A percentile compares a stretch with the other conserved stretches of the same genome.
Conservation (phyloP, 2,329 filamentous ascomycete species). For the Bipolaris oryzae region DNA sequence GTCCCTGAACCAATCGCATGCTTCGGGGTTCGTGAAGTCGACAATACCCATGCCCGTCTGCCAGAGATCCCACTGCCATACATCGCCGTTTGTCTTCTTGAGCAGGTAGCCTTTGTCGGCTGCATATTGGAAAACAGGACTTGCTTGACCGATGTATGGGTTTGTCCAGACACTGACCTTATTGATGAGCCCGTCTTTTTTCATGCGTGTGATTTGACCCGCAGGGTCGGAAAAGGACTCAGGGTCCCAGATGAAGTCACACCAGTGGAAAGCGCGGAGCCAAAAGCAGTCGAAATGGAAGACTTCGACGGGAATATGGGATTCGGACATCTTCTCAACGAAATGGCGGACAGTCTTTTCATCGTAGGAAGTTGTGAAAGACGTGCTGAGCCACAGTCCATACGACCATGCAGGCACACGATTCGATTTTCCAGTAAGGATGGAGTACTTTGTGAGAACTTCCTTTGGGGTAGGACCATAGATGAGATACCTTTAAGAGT, state of each 20-base stretch:
- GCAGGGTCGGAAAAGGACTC: constrained; percentile 72
- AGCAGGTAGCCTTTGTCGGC: constrained; percentile 71
- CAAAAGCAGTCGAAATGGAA: constrained; percentile 82
- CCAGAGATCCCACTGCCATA: constrained; percentile 81
- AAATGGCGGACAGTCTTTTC: constrained; percentile 71
- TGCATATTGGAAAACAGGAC: constrained; percentile 68
- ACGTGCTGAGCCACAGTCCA: constrained; percentile 77
- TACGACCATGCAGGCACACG: constrained; percentile 75
- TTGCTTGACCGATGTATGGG: constrained; percentile 73
- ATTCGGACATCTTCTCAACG: constrained; percentile 70
- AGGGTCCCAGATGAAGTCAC: constrained; percentile 73
- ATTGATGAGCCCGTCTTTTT: constrained; percentile 62
- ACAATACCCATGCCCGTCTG: constrained; percentile 77
- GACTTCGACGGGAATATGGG: constrained; percentile 70
- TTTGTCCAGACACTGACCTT: constrained; percentile 80
- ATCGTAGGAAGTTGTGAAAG: constrained; percentile 75
- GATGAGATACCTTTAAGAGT: constrained; percentile 63
- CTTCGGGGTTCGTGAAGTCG: constrained; percentile 75
- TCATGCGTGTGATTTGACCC: constrained; percentile 68
- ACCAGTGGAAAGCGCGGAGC: constrained; percentile 78
- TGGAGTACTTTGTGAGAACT: constrained; percentile 69
- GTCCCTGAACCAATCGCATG: constrained; percentile 67
- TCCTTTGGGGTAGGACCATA: constrained; percentile 75
- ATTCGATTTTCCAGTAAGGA: constrained; percentile 69
- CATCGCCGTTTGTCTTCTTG: constrained; percentile 69